Conservation (phyloP, 2,329 filamentous ascomycete species). For the Cladosporium sp. region DNA sequence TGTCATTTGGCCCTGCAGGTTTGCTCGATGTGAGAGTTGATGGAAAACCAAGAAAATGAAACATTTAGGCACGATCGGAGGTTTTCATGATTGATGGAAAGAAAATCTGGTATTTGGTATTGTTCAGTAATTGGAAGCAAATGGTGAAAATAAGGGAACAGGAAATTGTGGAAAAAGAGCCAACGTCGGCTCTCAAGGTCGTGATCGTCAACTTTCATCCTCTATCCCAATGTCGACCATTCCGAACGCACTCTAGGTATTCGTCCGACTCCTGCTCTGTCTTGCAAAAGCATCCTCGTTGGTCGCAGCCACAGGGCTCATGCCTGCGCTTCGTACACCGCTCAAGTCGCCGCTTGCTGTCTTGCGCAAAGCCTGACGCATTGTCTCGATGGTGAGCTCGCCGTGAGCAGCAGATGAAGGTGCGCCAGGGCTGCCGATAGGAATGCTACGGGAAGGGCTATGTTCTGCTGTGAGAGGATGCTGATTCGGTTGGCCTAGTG, state of each 20-base stretch:
- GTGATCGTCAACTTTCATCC: not conserved
- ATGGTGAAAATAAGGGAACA: not conserved
- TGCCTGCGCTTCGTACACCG: slow-evolving; percentile 1
- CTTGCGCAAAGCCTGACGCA: slow-evolving; percentile 81
- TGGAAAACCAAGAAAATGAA: too few species aligned
- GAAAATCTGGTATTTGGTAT: not conserved
- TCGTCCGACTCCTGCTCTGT: slow-evolving; percentile 8
- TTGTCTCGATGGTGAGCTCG: slow-evolving; percentile 87
- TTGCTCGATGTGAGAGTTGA: too few species aligned
- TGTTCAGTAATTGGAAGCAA: not conserved
- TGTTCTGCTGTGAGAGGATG: not conserved
- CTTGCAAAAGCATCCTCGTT: slow-evolving; percentile 7
- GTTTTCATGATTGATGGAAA: not conserved
- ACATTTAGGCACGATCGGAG: too few species aligned
- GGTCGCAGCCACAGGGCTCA: slow-evolving; percentile 3
- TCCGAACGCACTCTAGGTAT: not conserved
- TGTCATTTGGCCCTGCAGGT: too few species aligned
- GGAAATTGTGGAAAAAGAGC: not conserved
- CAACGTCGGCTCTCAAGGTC: not conserved
- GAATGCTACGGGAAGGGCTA: slow-evolving; percentile 4
- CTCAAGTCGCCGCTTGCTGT: slow-evolving; percentile 76
- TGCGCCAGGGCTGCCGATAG: slow-evolving; percentile 13
- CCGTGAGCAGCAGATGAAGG: slow-evolving; percentile 42
- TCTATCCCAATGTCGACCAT: not conserved
- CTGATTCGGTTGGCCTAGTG: not conserved